A percentile compares a stretch with the other conserved stretches of the same genome.
Conservation (phyloP, 164 flowering plant species). For the Magnolia changhungtana region DNA sequence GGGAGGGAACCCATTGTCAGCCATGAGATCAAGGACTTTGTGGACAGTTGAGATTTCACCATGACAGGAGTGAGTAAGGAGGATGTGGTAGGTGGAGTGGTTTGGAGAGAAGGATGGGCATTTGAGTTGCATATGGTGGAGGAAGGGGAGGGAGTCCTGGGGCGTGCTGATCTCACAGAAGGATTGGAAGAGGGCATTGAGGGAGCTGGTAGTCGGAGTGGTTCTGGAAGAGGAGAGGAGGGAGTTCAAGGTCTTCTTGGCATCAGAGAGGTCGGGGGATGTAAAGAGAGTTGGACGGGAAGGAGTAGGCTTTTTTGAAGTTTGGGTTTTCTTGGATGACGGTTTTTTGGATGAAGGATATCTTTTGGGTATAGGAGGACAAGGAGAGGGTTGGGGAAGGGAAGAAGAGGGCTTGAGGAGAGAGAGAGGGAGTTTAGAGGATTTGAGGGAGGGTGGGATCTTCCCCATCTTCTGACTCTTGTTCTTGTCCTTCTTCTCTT, state of each 20-base stretch:
- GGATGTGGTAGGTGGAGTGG: constrained; percentile 56
- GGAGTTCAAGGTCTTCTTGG: constrained; percentile 49
- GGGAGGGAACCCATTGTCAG: constrained; percentile 48
- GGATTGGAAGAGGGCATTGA: constrained; percentile 67
- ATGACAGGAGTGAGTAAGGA: constrained; percentile 49
- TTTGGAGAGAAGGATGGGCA: constrained; percentile 62
- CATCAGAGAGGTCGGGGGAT: constrained; percentile 55
- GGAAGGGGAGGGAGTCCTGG: constrained; percentile 45
- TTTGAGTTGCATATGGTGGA: constrained; percentile 57
- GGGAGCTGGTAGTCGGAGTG: constrained; percentile 33
- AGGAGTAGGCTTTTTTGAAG: neutral
- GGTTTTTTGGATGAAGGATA: constrained; percentile 23
- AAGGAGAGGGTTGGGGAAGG: constrained; percentile 6
- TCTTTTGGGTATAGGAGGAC: constrained; percentile 3
- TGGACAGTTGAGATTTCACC: constrained; percentile 31
- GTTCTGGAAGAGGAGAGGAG: constrained; percentile 27
- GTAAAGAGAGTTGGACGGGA: constrained; percentile 25
- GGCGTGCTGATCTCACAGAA: constrained; percentile 31
- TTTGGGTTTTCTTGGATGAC: neutral
- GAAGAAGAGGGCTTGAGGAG: constrained; percentile 23
- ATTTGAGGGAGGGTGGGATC: constrained; percentile 11
- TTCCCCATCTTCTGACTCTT: constrained; percentile 10
- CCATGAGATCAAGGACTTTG: constrained; percentile 55
- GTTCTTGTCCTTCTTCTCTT: neutral
- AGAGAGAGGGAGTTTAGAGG: constrained; percentile 8